These are phyloP conservation scores for Apiospora koreana DNA, from an alignment of 2,329 filamentous ascomycete genomes.

Conservation along the genomic window DNA sequence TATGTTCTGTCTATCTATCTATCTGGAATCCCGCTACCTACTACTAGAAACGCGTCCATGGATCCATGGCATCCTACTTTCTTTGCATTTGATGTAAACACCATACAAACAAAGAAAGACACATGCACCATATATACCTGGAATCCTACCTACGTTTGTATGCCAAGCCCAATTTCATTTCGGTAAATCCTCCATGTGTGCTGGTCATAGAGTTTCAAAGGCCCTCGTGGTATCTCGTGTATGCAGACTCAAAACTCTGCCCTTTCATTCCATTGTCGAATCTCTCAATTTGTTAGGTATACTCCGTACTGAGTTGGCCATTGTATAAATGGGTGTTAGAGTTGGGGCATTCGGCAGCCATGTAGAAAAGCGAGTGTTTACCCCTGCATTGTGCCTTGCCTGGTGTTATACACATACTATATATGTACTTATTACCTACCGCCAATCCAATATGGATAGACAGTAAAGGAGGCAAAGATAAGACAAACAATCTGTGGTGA, in stretches of 20 bases:
- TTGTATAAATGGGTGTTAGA: not conserved
- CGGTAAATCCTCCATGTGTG: not conserved
- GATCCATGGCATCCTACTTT: not conserved
- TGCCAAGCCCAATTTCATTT: slow-evolving; percentile 5
- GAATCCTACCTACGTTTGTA: not conserved
- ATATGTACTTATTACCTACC: too few relatives aligned
- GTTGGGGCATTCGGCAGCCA: not conserved
- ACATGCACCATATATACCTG: not conserved
- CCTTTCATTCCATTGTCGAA: not conserved
- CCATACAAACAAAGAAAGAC: not conserved
- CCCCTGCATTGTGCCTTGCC: not conserved
- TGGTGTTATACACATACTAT: not conserved
- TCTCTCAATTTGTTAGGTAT: too few relatives aligned
- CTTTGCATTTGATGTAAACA: not conserved
- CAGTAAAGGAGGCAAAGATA: not conserved
- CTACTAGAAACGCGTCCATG: not conserved
- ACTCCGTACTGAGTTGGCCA: not conserved
- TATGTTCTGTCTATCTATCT: too few relatives aligned
- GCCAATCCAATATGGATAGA: too few relatives aligned
- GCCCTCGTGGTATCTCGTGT: not conserved
- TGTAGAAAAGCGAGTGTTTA: not conserved
- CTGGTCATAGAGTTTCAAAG: not conserved
- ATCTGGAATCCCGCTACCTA: not conserved
- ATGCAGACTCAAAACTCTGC: not conserved
- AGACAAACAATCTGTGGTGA: not conserved